A percentile compares a stretch with the other conserved stretches of the same genome.
Conservation (phyloP, 176 grass and related monocot genomes). For the Echinochloa phyllopogon region DNA sequence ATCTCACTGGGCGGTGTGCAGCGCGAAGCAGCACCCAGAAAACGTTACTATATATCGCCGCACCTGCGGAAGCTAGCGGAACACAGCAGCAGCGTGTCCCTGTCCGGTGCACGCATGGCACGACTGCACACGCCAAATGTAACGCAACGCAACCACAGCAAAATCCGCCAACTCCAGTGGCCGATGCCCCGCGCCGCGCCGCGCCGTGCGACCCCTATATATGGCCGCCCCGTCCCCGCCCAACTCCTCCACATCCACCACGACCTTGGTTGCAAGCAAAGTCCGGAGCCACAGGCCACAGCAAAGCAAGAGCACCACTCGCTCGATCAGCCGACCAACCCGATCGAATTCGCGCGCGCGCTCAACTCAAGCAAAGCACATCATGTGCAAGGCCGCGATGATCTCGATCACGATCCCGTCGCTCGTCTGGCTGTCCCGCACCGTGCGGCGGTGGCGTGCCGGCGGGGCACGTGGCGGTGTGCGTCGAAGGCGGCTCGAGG, state of each 20-base stretch:
- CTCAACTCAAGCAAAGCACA: background rate
- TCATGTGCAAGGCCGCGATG: slow-evolving; percentile 49
- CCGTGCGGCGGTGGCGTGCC: slow-evolving; percentile 46
- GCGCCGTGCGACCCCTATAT: slow-evolving; percentile 24
- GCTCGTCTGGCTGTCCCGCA: slow-evolving; percentile 37
- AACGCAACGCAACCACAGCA: background rate
- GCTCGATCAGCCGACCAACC: background rate
- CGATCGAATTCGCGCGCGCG: background rate
- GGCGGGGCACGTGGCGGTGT: slow-evolving; percentile 47
- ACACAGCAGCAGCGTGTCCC: no score
- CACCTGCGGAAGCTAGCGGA: background rate
- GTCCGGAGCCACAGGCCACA: background rate
- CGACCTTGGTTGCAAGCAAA: background rate
- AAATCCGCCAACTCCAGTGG: slow-evolving; percentile 11
- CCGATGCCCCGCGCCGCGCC: background rate
- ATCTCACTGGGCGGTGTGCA: slow-evolving; percentile 36
- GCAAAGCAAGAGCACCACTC: background rate
- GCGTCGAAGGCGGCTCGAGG: slow-evolving; percentile 8
- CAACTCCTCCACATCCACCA: background rate
- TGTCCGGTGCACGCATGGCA: background rate
- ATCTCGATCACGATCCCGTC: slow-evolving; percentile 44
- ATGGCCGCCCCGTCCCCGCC: background rate
- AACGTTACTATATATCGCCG: background rate
- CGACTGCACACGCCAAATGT: background rate
- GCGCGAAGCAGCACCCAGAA: background rate